Percentiles rank a stretch among this genome's conserved stretches.
Evolutionary conservation across 345 rosid species (phyloP).

Genomic region (Melaleuca alternifolia): DNA sequence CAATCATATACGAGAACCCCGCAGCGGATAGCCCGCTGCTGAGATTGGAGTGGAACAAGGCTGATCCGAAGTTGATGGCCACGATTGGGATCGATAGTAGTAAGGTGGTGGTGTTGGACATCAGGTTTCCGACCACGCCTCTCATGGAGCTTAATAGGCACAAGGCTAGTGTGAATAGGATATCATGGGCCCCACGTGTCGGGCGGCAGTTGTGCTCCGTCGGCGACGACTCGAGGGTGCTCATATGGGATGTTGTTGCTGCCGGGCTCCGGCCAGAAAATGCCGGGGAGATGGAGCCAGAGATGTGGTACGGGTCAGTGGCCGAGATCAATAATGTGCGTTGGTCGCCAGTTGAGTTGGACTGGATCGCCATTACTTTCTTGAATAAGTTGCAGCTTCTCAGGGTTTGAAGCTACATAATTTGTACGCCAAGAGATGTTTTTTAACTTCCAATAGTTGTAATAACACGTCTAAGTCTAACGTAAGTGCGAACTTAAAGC

Average conservation of each 20-base stretch:
- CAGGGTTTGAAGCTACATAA: slow-evolving; percentile 11
- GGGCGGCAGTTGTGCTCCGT: slow-evolving; percentile 40
- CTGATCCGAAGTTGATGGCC: slow-evolving; percentile 43
- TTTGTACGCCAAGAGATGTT: not conserved
- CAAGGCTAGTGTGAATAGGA: slow-evolving; percentile 32
- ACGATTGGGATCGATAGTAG: slow-evolving; percentile 40
- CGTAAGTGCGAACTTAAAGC: not conserved
- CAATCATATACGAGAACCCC: slow-evolving; percentile 46
- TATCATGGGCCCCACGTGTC: slow-evolving; percentile 32
- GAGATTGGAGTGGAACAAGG: slow-evolving; percentile 53
- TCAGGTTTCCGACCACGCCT: slow-evolving; percentile 41
- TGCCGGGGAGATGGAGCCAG: slow-evolving; percentile 20
- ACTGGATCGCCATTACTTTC: slow-evolving; percentile 31
- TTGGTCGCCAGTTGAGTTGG: slow-evolving; percentile 40
- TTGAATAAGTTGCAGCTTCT: slow-evolving; percentile 33
- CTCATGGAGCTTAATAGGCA: slow-evolving; percentile 31
- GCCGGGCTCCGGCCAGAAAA: not conserved
- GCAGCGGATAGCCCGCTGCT: slow-evolving; percentile 19
- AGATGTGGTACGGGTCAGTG: slow-evolving; percentile 29
- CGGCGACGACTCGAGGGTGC: slow-evolving; percentile 40
- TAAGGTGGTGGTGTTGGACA: slow-evolving; percentile 40
- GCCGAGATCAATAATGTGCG: slow-evolving; percentile 39
- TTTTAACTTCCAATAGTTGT: not conserved
- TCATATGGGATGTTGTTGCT: slow-evolving; percentile 34
- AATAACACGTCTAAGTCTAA: not conserved